Conservation (phyloP, 768 basidiomycete genomes). For the Lactifluus rugatus region DNA sequence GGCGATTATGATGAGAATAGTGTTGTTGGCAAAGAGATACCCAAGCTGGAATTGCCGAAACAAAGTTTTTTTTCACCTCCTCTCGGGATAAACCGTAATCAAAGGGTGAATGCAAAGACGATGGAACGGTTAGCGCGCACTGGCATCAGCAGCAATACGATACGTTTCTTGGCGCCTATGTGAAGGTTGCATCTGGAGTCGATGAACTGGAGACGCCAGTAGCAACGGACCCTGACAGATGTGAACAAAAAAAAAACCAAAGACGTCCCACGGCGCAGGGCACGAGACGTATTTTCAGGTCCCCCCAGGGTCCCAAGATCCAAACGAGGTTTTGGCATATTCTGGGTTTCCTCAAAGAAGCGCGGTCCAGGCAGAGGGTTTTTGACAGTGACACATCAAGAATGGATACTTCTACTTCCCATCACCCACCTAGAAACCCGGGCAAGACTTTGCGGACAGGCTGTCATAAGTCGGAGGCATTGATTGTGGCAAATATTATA, state of each 20-base stretch:
- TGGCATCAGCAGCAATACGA: too few species aligned
- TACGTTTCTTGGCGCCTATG: background rate
- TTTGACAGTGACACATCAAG: background rate
- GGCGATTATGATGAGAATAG: background rate
- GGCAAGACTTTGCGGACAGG: background rate
- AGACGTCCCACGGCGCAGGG: background rate
- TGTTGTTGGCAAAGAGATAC: background rate
- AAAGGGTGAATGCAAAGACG: background rate
- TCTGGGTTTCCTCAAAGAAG: background rate
- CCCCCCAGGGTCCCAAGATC: background rate
- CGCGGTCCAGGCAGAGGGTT: background rate
- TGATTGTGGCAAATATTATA: background rate
- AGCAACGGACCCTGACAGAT: conserved; percentile 12
- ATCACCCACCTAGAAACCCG: conserved; percentile 1
- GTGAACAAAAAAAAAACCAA: background rate
- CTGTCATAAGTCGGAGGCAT: background rate
- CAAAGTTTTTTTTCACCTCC: background rate
- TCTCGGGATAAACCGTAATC: background rate
- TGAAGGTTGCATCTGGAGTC: background rate
- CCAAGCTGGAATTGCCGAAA: background rate
- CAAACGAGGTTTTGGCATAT: background rate
- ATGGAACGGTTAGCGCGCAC: background rate
- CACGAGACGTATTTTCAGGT: background rate
- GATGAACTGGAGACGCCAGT: background rate
- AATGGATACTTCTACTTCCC: background rate